Percentiles rank a stretch among this genome's conserved stretches.
Evolutionary conservation across 2,329 filamentous ascomycete species (phyloP).

Genomic region (Sclerotinia sclerotiorum): DNA sequence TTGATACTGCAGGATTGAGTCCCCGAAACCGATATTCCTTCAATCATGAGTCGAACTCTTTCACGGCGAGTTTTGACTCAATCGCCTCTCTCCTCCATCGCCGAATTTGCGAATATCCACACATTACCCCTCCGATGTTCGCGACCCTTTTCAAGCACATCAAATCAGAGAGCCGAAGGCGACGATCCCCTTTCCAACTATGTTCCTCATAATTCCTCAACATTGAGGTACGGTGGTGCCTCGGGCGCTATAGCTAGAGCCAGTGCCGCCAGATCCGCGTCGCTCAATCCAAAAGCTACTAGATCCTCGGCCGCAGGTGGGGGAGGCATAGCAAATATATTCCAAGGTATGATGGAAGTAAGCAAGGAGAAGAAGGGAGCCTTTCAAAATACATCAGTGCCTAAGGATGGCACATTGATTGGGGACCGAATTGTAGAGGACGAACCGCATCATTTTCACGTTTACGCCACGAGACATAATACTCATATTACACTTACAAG

Average conservation of each 20-base stretch:
- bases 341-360: not conserved
- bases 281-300: constrained; percentile 19
- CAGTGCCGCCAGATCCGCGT: not conserved
- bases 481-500: constrained; percentile 88
- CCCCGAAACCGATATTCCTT: not conserved
- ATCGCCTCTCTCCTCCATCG: constrained; percentile 29
- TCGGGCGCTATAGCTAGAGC: not conserved
- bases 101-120: constrained; percentile 23
- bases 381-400: not conserved
- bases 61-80: constrained; percentile 37
- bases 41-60: constrained; percentile 38
- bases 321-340: constrained; percentile 3
- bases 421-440: constrained; percentile 41
- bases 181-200: constrained; percentile 15
- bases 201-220: not conserved
- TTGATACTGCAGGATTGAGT: constrained; percentile 6
- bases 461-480: constrained; percentile 90
- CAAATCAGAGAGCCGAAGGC: constrained; percentile 31
- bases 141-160: constrained; percentile 42
- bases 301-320: not conserved
- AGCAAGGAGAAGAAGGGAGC: not conserved
- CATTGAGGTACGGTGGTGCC: not conserved
- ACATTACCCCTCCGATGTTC: constrained; percentile 30
- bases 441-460: constrained; percentile 80
- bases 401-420: constrained; percentile 31